phyloP scores from a whole-genome alignment of 2,329 filamentous ascomycete genomes.

The Colletotrichum endophyticum region DNA sequence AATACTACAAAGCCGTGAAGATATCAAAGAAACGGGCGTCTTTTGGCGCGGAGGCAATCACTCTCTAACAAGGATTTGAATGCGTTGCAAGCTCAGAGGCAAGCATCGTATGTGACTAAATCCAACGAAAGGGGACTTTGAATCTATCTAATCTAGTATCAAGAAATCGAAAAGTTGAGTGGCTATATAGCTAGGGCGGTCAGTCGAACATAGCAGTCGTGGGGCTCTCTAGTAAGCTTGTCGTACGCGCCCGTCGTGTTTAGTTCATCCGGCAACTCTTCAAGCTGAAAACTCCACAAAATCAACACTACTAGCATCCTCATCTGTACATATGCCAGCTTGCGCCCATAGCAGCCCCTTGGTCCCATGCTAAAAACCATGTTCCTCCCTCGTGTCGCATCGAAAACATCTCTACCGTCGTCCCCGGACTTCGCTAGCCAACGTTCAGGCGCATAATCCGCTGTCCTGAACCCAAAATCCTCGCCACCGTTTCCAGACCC shows the following conservation, averaged over 20 bases:
- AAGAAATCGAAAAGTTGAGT: neutral
- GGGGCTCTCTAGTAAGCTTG: constrained; percentile 8
- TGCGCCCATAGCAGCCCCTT: constrained; percentile 42
- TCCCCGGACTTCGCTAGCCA: constrained; percentile 32
- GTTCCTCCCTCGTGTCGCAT: constrained; percentile 35
- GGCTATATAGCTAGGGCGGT: neutral
- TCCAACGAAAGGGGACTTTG: neutral
- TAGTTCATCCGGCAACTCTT: neutral
- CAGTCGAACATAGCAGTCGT: constrained; percentile 9
- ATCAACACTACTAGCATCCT: neutral
- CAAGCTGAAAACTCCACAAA: neutral
- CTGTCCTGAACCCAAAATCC: constrained; percentile 21
- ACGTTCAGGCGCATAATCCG: constrained; percentile 38
- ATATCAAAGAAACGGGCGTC: neutral
- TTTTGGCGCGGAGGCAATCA: neutral
- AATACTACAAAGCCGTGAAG: neutral
- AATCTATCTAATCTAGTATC: neutral
- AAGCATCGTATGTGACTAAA: neutral
- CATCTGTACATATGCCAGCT: constrained; percentile 30
- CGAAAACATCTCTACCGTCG: constrained; percentile 26
- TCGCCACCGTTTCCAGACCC: constrained; percentile 21
- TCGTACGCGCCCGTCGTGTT: constrained; percentile 8
- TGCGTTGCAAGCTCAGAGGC: neutral
- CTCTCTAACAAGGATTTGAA: neutral
- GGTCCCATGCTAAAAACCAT: constrained; percentile 40